phyloP scores from a whole-genome alignment of 2,329 filamentous ascomycete species.

The Trichothecium roseum region DNA sequence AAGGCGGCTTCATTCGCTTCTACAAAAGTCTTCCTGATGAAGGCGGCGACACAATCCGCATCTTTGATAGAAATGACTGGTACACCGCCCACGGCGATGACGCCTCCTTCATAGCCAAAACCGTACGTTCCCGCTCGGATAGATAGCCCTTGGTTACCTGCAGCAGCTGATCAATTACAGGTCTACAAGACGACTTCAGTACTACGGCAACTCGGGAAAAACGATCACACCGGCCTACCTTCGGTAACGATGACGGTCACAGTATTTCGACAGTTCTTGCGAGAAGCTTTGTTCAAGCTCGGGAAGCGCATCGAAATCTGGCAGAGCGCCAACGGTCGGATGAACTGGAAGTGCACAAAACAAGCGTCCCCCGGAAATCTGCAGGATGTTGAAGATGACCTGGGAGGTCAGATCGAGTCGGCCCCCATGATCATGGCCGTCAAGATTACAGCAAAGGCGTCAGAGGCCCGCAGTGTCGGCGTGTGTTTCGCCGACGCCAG shows the following conservation, averaged over 20 bases:
- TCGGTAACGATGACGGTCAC: slow-evolving; percentile 95
- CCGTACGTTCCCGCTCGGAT: slow-evolving; percentile 33
- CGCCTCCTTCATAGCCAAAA: slow-evolving; percentile 73
- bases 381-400: slow-evolving; percentile 92
- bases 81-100: slow-evolving; percentile 89
- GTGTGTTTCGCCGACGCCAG: slow-evolving; percentile 98
- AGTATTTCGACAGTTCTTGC: slow-evolving; percentile 89
- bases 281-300: slow-evolving; percentile 85
- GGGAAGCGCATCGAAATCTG: slow-evolving; percentile 90
- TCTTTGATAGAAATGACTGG: slow-evolving; percentile 91
- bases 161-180: slow-evolving; percentile 23
- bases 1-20: slow-evolving; percentile 92
- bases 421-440: slow-evolving; percentile 93
- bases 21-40: slow-evolving; percentile 75
- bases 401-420: slow-evolving; percentile 75
- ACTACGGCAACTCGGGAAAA: slow-evolving; percentile 76
- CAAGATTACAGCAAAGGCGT: slow-evolving; percentile 81
- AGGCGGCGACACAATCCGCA: slow-evolving; percentile 66
- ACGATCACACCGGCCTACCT: slow-evolving; percentile 71
- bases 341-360: slow-evolving; percentile 87
- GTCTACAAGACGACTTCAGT: slow-evolving; percentile 98
- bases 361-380: slow-evolving; percentile 92
- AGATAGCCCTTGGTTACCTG: neutral
- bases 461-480: slow-evolving; percentile 75
- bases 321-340: slow-evolving; percentile 62